These are phyloP conservation scores for Posidonia oceanica DNA, from an alignment of 116 monocot species.

Conservation along the genomic window DNA sequence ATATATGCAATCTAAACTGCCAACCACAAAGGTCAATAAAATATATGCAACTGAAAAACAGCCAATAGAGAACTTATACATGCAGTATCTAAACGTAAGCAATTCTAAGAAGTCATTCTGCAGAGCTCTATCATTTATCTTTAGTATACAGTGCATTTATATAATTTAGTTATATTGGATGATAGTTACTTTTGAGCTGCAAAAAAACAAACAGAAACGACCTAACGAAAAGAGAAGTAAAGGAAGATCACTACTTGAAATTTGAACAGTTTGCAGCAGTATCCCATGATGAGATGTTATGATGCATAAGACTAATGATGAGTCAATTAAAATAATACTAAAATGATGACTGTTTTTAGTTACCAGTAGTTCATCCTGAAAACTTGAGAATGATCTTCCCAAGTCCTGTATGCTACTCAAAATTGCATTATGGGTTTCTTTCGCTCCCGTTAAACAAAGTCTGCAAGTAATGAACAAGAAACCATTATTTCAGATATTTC, in stretches of 20 bases:
- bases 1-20: no score
- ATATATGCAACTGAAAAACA: no score
- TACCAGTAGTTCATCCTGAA: conserved; percentile 96
- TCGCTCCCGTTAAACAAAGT: conserved; percentile 74
- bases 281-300: not conserved
- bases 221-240: not conserved
- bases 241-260: not conserved
- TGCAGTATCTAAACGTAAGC: no score
- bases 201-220: no score
- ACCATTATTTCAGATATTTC: not conserved
- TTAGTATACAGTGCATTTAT: no score
- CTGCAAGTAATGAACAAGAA: conserved; percentile 22
- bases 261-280: not conserved
- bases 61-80: no score
- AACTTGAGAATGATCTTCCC: conserved; percentile 65
- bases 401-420: conserved; percentile 72
- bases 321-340: no score
- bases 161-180: no score
- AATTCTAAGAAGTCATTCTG: no score
- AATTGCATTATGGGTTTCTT: conserved; percentile 68
- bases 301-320: not conserved
- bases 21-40: no score
- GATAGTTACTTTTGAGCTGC: no score
- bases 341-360: not conserved
- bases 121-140: no score